phyloP scores from a whole-genome alignment of 495 filamentous ascomycete genomes.

The Tuber microsphaerosporum region DNA sequence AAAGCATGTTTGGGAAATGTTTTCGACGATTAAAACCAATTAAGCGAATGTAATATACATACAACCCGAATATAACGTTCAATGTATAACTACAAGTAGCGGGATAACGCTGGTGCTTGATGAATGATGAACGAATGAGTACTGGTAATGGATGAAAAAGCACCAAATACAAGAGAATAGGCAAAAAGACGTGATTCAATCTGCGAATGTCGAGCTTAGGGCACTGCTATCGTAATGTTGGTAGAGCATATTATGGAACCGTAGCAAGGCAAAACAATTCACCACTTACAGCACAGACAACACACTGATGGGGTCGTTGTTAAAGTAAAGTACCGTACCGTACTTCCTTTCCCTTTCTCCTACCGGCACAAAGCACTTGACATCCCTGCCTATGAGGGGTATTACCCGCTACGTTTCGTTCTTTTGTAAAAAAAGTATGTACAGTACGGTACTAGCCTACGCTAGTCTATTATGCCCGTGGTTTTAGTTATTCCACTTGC shows the following conservation, averaged over 20 bases:
- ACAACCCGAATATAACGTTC: no score
- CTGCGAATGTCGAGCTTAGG: neutral
- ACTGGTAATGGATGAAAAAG: neutral
- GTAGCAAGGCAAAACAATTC: neutral
- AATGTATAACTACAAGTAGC: no score
- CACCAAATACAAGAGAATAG: neutral
- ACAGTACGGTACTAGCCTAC: neutral
- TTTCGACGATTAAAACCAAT: neutral
- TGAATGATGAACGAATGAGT: neutral
- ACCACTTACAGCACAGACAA: neutral
- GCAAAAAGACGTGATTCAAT: neutral
- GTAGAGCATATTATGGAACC: neutral
- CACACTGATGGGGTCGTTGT: no score
- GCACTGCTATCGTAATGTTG: neutral
- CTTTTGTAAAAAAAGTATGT: neutral
- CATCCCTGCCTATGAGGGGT: neutral
- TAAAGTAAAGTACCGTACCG: no score
- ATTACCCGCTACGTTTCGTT: conserved; percentile 1
- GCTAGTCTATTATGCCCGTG: no score
- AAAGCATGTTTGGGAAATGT: neutral
- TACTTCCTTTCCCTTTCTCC: no score
- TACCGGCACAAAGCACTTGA: neutral
- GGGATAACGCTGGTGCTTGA: neutral
- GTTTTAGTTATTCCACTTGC: no score
- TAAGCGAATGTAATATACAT: no score